phyloP scores from a whole-genome alignment of 2,329 filamentous ascomycete species.

The Xylaria arbuscula region DNA sequence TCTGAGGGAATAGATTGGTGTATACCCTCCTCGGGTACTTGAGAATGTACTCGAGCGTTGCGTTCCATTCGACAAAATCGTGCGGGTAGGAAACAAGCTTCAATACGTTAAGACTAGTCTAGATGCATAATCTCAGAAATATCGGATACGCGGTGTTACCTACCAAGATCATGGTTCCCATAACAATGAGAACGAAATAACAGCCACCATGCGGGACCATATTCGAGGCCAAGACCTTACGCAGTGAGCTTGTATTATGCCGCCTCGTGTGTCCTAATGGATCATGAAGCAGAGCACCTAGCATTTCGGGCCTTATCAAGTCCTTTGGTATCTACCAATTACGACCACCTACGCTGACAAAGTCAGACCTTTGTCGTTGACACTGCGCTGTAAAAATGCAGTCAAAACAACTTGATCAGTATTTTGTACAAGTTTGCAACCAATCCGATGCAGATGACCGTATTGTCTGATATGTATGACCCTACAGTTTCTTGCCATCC shows the following conservation, averaged over 20 bases:
- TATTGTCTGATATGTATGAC: constrained; percentile 3
- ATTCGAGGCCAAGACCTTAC: constrained; percentile 68
- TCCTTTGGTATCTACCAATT: constrained; percentile 6
- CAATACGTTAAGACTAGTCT: constrained; percentile 60
- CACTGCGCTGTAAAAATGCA: constrained; percentile 24
- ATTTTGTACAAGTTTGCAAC: constrained; percentile 35
- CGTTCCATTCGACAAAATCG: constrained; percentile 56
- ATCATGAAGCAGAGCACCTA: not conserved
- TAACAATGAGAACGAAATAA: constrained; percentile 62
- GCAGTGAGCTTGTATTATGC: not conserved
- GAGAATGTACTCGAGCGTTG: constrained; percentile 65
- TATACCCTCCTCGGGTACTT: constrained; percentile 69
- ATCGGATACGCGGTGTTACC: constrained; percentile 75
- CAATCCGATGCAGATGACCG: constrained; percentile 26
- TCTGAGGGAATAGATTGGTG: constrained; percentile 71
- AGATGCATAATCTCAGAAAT: constrained; percentile 70
- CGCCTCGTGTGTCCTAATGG: not conserved
- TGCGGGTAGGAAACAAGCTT: constrained; percentile 53
- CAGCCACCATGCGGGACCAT: constrained; percentile 69
- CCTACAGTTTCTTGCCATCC: constrained; percentile 20
- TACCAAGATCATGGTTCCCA: constrained; percentile 69
- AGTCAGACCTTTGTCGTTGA: constrained; percentile 28
- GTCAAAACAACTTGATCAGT: constrained; percentile 15
- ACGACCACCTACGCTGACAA: not conserved
- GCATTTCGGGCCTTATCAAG: not conserved